phyloP scores from a whole-genome alignment of 1,284 basidiomycete species.

The Sanguinoderma infundibulare region DNA sequence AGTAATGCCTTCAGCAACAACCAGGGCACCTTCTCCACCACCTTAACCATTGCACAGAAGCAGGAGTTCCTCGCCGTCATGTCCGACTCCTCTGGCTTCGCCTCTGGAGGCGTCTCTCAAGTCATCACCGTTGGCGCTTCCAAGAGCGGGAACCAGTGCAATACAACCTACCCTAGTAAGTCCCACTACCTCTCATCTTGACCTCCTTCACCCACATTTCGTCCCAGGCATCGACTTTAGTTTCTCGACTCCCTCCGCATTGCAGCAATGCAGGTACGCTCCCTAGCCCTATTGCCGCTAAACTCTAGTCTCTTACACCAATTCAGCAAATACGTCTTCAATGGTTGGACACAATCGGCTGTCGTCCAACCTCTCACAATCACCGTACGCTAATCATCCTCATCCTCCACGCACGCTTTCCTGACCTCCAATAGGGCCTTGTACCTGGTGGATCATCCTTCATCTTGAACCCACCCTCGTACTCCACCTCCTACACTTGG shows the following conservation, averaged over 20 bases:
- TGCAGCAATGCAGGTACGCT: constrained; percentile 67
- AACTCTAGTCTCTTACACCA: background rate
- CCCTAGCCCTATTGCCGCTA: background rate
- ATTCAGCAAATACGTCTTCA: constrained; percentile 57
- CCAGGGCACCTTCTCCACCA: constrained; percentile 54
- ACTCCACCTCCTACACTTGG: constrained; percentile 61
- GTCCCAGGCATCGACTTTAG: constrained; percentile 46
- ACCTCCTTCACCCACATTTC: background rate
- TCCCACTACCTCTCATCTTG: constrained; percentile 2
- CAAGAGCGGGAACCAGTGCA: constrained; percentile 51
- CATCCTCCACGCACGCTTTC: background rate
- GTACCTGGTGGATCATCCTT: constrained; percentile 66
- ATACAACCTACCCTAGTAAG: constrained; percentile 50
- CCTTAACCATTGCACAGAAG: constrained; percentile 46
- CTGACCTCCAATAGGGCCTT: constrained; percentile 48
- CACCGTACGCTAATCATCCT: constrained; percentile 43
- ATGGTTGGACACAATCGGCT: constrained; percentile 45
- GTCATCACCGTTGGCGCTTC: constrained; percentile 56
- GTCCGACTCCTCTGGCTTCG: constrained; percentile 75
- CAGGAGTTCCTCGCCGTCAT: constrained; percentile 60
- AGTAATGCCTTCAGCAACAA: constrained; percentile 54
- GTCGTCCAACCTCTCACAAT: constrained; percentile 67
- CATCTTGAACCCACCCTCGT: constrained; percentile 48
- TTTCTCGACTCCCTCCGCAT: constrained; percentile 54
- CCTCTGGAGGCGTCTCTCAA: constrained; percentile 60